phyloP scores from a whole-genome alignment of 1,139 yeast species.

The Geotrichum klebahnii region DNA sequence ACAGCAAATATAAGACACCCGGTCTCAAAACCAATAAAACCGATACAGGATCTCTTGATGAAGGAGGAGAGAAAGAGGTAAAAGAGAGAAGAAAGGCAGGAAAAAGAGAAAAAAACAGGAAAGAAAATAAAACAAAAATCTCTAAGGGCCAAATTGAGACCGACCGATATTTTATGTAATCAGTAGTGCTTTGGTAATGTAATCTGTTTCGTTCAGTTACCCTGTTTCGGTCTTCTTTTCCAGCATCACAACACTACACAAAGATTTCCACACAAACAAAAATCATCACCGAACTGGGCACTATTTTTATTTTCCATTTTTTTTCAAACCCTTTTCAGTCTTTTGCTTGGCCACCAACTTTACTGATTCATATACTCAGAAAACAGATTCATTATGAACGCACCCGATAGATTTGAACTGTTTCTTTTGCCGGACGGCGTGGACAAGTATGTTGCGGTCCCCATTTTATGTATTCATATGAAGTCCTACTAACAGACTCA shows the following conservation, averaged over 20 bases:
- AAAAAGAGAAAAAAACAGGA: constrained; percentile 6
- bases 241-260: too few species aligned
- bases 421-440: constrained; percentile 97
- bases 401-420: constrained; percentile 97
- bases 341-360: too few species aligned
- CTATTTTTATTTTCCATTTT: too few species aligned
- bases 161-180: neutral
- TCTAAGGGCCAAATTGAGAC: neutral
- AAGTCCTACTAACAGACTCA: too few species aligned
- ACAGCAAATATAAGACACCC: neutral
- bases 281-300: too few species aligned
- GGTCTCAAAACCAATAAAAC: too few species aligned
- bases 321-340: too few species aligned
- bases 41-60: neutral
- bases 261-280: too few species aligned
- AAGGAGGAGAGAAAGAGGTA: neutral
- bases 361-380: too few species aligned
- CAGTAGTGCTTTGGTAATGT: neutral
- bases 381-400: constrained; percentile 59
- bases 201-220: too few species aligned
- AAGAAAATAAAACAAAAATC: neutral
- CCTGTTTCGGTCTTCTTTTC: too few species aligned
- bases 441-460: constrained; percentile 50
- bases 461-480: too few species aligned
- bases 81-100: neutral